Evolutionary conservation across 2,329 filamentous ascomycete species (phyloP).

Genomic region (Knoxdaviesia capensis): DNA sequence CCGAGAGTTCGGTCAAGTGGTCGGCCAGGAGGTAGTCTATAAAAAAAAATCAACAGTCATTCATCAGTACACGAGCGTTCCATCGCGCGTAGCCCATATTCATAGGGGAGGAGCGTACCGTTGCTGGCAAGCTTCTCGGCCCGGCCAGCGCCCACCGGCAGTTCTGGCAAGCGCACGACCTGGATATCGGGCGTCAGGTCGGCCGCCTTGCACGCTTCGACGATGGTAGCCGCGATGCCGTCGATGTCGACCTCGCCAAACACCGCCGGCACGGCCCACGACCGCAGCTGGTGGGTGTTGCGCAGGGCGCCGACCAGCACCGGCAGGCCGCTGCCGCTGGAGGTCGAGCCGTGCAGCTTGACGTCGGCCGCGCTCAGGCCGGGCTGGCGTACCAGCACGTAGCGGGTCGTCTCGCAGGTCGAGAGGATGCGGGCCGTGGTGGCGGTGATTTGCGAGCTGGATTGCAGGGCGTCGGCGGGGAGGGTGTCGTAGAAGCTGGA

Average conservation of each 20-base stretch:
- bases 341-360: too few species aligned
- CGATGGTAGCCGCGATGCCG: slow-evolving; percentile 23
- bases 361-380: too few species aligned
- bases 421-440: slow-evolving; percentile 32
- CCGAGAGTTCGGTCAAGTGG: too few species aligned
- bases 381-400: slow-evolving; percentile 61
- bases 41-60: too few species aligned
- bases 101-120: too few species aligned
- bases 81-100: too few species aligned
- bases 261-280: slow-evolving; percentile 35
- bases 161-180: too few species aligned
- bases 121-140: too few species aligned
- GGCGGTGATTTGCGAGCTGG: slow-evolving; percentile 20
- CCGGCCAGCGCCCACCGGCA: too few species aligned
- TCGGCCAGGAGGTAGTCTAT: too few species aligned
- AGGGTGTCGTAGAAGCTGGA: slow-evolving; percentile 15
- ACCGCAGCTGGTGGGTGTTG: slow-evolving; percentile 21
- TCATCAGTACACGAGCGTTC: too few species aligned
- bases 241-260: slow-evolving; percentile 24
- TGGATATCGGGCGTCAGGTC: slow-evolving; percentile 12
- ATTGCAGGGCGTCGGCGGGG: slow-evolving; percentile 21
- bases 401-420: slow-evolving; percentile 52
- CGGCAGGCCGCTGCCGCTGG: too few species aligned
- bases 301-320: slow-evolving; percentile 24
- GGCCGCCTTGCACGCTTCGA: slow-evolving; percentile 21